phyloP scores from a whole-genome alignment of 257 asterid genomes.

The Nicotiana undulata region DNA sequence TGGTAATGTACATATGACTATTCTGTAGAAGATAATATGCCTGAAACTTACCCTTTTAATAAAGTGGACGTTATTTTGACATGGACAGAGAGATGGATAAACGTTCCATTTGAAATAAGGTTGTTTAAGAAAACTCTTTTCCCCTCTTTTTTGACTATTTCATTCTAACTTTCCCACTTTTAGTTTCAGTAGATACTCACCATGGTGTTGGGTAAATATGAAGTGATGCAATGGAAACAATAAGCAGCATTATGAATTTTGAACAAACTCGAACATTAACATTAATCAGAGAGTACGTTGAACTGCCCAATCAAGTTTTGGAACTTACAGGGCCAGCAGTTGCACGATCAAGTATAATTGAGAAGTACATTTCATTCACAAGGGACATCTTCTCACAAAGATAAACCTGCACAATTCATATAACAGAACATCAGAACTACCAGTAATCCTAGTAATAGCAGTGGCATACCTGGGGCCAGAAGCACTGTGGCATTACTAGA shows the following conservation, averaged over 20 bases:
- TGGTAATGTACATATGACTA: not conserved
- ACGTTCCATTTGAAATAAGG: not conserved
- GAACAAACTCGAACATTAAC: not conserved
- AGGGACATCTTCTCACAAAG: conserved; percentile 79
- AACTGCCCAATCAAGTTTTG: not conserved
- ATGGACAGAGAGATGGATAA: not conserved
- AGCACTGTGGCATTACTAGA: not conserved
- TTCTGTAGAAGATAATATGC: not conserved
- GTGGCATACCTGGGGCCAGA: not conserved
- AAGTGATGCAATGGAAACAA: not conserved
- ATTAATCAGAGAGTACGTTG: not conserved
- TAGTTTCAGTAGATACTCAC: not conserved
- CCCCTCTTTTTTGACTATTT: not conserved
- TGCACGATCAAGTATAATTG: conserved; percentile 88
- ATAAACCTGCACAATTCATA: conserved; percentile 54
- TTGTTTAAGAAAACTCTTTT: not conserved
- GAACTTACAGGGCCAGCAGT: conserved; percentile 93
- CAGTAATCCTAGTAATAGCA: not conserved
- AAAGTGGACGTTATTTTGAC: not conserved
- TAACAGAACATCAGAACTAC: not conserved
- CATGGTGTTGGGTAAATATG: not conserved
- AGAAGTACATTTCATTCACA: conserved; percentile 97
- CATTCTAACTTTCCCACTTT: not conserved
- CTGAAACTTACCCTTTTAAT: not conserved
- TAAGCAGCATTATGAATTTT: not conserved